These are phyloP conservation scores for Microdochium nivale DNA, from an alignment of 2,329 filamentous ascomycete species.

Conservation along the genomic window DNA sequence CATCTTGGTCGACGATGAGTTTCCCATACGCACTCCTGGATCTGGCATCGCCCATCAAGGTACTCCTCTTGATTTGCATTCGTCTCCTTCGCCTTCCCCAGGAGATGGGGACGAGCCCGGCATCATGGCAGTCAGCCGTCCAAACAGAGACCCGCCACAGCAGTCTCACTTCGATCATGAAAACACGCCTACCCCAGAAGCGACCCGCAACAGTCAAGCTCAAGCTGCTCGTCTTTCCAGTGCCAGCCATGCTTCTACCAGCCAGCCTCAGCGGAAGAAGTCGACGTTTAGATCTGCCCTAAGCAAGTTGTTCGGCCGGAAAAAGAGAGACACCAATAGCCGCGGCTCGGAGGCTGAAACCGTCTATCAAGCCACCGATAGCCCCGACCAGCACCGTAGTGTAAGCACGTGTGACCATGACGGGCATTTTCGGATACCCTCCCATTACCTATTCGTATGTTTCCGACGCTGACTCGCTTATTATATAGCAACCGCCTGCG, in stretches of 20 bases:
- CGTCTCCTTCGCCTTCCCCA: constrained; percentile 11
- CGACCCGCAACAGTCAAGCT: neutral
- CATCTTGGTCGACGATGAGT: constrained; percentile 51
- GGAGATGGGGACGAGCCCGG: constrained; percentile 11
- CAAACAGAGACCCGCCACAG: constrained; percentile 5
- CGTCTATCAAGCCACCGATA: constrained; percentile 14
- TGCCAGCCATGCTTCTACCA: constrained; percentile 32
- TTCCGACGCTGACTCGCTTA: constrained; percentile 1
- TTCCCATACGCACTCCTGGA: constrained; percentile 38
- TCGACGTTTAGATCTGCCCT: constrained; percentile 48
- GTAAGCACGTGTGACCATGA: constrained; percentile 27
- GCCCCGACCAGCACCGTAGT: constrained; percentile 34
- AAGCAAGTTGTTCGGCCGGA: constrained; percentile 49
- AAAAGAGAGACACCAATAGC: constrained; percentile 35
- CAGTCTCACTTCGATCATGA: constrained; percentile 4
- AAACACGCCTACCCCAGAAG: neutral
- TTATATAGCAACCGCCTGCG: constrained; percentile 27
- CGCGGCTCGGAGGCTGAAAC: constrained; percentile 18
- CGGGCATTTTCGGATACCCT: no score
- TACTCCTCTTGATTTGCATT: constrained; percentile 10
- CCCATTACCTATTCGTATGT: no score
- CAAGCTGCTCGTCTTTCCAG: constrained; percentile 21
- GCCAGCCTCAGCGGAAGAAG: constrained; percentile 43
- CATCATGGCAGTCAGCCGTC: constrained; percentile 12
- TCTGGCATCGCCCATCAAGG: constrained; percentile 25